These are phyloP conservation scores for Nemophila menziesii DNA, from an alignment of 257 asterid species.

Conservation along the genomic window DNA sequence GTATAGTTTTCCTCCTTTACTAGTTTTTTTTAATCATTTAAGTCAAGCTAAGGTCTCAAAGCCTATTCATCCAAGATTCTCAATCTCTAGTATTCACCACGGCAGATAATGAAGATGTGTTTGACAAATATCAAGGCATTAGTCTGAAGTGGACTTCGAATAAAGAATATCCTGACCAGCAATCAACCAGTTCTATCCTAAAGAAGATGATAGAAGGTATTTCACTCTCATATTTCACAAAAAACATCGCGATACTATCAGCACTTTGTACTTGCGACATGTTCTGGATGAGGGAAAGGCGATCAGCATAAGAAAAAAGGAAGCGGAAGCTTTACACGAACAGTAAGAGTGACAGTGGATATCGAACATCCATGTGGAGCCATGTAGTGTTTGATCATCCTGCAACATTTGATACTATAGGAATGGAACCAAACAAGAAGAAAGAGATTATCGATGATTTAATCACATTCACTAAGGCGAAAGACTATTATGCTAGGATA, in stretches of 20 bases:
- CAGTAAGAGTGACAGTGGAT: slow-evolving; percentile 18
- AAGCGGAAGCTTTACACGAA: slow-evolving; percentile 28
- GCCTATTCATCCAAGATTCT: slow-evolving; percentile 1
- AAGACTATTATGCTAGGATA: slow-evolving; percentile 41
- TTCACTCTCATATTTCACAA: slow-evolving; percentile 43
- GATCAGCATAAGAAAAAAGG: slow-evolving; percentile 29
- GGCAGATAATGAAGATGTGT: no score
- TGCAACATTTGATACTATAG: slow-evolving; percentile 30
- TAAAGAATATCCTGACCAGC: no score
- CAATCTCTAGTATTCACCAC: no score
- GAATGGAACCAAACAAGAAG: slow-evolving; percentile 42
- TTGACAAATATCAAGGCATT: no score
- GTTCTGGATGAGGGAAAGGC: slow-evolving; percentile 41
- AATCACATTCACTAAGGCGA: no score
- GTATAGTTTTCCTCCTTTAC: no score
- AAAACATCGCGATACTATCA: slow-evolving; percentile 14
- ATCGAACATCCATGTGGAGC: slow-evolving; percentile 34
- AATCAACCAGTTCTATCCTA: slow-evolving; percentile 27
- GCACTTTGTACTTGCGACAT: slow-evolving; percentile 23
- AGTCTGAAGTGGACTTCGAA: no score
- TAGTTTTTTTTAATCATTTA: no score
- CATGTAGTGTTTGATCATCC: slow-evolving; percentile 46
- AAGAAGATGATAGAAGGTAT: slow-evolving; percentile 25
- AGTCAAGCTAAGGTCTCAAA: slow-evolving; percentile 1
- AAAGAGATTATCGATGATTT: slow-evolving; percentile 30